These are phyloP conservation scores for Leucocoprinus sp. DNA, from an alignment of 768 basidiomycete genomes.

Conservation along the genomic window DNA sequence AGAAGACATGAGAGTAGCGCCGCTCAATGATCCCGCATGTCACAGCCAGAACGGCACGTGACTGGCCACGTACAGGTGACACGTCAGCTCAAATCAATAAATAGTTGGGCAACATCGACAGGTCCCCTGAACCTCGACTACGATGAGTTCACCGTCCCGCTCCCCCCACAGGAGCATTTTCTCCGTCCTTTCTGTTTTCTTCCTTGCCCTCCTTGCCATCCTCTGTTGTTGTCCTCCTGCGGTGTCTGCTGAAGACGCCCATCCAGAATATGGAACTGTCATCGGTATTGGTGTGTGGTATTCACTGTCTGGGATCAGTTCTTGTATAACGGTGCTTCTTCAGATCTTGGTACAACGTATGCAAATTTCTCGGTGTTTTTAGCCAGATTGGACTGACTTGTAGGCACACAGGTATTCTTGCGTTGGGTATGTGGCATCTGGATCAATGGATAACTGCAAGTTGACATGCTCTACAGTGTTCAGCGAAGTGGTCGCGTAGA, in stretches of 20 bases:
- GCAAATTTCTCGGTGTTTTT: slow-evolving; percentile 12
- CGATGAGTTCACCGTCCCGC: slow-evolving; percentile 48
- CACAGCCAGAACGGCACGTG: slow-evolving; percentile 20
- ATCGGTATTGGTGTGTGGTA: slow-evolving; percentile 76
- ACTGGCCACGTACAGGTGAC: slow-evolving; percentile 34
- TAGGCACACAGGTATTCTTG: slow-evolving; percentile 70
- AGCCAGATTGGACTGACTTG: slow-evolving; percentile 4
- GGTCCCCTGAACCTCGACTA: slow-evolving; percentile 25
- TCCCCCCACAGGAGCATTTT: slow-evolving; percentile 44
- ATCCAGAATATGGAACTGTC: slow-evolving; percentile 81
- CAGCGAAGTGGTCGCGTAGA: slow-evolving; percentile 81
- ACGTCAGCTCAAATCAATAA: slow-evolving; percentile 29
- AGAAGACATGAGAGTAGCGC: slow-evolving; percentile 16
- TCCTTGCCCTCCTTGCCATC: slow-evolving; percentile 63
- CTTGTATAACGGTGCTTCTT: slow-evolving; percentile 9
- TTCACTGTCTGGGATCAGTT: not conserved
- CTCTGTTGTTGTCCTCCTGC: slow-evolving; percentile 61
- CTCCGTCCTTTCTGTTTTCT: slow-evolving; percentile 51
- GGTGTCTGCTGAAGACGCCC: slow-evolving; percentile 56
- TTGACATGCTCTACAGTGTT: slow-evolving; percentile 39
- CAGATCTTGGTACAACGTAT: slow-evolving; percentile 90
- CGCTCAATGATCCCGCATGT: not conserved
- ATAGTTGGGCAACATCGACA: slow-evolving; percentile 20
- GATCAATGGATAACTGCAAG: not conserved
- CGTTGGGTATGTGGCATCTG: slow-evolving; percentile 62